Base-by-base conservation (phyloP, 345 rosid species). In the Pelargonium nanum region DNA sequence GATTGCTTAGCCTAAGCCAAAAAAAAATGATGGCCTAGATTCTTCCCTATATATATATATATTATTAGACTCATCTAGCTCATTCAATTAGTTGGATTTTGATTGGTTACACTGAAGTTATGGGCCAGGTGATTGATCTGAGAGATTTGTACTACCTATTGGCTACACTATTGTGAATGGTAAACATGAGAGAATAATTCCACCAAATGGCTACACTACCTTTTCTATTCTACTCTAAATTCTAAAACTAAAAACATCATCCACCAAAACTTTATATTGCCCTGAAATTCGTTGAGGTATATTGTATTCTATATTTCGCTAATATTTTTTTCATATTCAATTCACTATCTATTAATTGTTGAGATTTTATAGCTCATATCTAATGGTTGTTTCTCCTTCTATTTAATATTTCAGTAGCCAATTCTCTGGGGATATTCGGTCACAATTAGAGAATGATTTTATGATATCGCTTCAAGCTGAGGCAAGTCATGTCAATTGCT, bases 371-470 rank as follows among this genome's bases (percentile, higher is more conserved):
- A 40, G 10, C 48, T 40, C 48, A 40, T 40, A 40, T 7, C 48
- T 40, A 40, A 40, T 40, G 48, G 15, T 40, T 40, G 22, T 65
- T 58, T 60, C 28, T 53, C 16, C 61, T 59, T 15, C 63, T 45
- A 2, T 55, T 69, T 22, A 5, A 56, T 67, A 77, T 50, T 80
- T 75, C 85, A 92, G 96, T 83, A 81, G 97, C 68, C 99, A 87
- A 20, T 93, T 93, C 72, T 80, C 82, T 63, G 63, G 70, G 55
- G 99, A 85, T 59, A 80, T 93, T 68, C 79, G 73, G 45, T 70
- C 75, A 6, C 88, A 78, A 68, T 72, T 93, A 65, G 94, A 87
- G 83, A 78, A 89, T 73, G 97, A 89, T 71, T 93, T 89, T 61
- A 65, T 76, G 78, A 79, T 75, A 61, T 77, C 95, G 70, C 91